Conservation (phyloP, 306 rosid genomes). For the Inga laurina region DNA sequence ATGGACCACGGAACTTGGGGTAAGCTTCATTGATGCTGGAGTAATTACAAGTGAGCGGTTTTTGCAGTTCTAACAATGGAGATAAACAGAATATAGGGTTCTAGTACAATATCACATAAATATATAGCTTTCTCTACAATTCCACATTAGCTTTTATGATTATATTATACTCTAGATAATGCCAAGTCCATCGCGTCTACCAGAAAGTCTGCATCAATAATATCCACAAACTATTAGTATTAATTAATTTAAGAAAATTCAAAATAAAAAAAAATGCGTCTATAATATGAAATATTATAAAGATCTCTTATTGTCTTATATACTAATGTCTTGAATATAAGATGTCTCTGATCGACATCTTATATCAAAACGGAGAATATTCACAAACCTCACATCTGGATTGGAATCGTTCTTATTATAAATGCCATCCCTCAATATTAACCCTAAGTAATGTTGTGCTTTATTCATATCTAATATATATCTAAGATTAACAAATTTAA, state of each 20-base stretch:
- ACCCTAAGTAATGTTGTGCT: neutral
- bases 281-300: too few relatives aligned
- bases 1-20: neutral
- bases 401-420: neutral
- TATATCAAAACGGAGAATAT: neutral
- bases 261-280: neutral
- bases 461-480: too few relatives aligned
- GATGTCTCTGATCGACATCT: neutral
- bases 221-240: neutral
- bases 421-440: neutral
- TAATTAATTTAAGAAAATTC: neutral
- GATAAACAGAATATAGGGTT: neutral
- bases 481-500: neutral
- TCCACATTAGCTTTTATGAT: slow-evolving; percentile 17
- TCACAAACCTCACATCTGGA: too few relatives aligned
- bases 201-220: slow-evolving; percentile 67
- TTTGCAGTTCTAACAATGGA: neutral
- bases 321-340: neutral
- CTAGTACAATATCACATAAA: neutral
- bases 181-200: slow-evolving; percentile 80
- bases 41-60: neutral
- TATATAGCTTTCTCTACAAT: neutral
- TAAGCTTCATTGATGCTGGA: neutral
- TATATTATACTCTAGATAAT: slow-evolving; percentile 64
- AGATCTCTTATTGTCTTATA: neutral